Evolutionary conservation across 805 yeast genomes (phyloP).

Genomic region (Candida montana): DNA sequence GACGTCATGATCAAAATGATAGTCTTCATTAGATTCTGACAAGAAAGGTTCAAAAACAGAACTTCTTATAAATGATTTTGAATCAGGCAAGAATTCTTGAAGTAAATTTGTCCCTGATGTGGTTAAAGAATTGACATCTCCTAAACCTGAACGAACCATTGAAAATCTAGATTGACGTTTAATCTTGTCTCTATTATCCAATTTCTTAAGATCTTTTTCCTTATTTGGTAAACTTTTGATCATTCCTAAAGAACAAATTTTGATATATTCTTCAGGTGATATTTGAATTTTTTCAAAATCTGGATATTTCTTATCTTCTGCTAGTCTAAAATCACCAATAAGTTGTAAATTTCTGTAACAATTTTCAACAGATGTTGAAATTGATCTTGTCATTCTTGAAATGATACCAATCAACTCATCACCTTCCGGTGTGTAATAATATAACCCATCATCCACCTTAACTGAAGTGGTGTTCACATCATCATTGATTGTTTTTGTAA

Average conservation of each 20-base stretch:
- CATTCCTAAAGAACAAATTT: slow-evolving; percentile 55
- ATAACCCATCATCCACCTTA: slow-evolving; percentile 26
- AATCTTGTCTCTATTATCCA: slow-evolving; percentile 16
- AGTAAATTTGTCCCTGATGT: slow-evolving; percentile 29
- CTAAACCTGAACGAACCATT: slow-evolving; percentile 27
- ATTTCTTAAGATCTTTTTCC: slow-evolving; percentile 21
- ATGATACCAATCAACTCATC: slow-evolving; percentile 55
- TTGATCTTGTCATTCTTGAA: slow-evolving; percentile 53
- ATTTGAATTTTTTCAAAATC: slow-evolving; percentile 55
- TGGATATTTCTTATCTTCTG: slow-evolving; percentile 57
- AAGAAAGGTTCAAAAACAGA: slow-evolving; percentile 33
- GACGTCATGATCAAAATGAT: slow-evolving; percentile 13
- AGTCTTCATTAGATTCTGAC: slow-evolving; percentile 22
- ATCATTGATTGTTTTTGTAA: slow-evolving; percentile 47
- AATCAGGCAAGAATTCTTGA: slow-evolving; percentile 31
- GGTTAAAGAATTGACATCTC: slow-evolving; percentile 17
- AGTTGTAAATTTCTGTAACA: slow-evolving; percentile 47
- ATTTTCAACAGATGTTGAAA: slow-evolving; percentile 42
- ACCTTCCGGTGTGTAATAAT: slow-evolving; percentile 63
- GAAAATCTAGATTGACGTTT: slow-evolving; percentile 31
- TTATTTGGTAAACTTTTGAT: slow-evolving; percentile 35
- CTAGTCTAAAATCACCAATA: slow-evolving; percentile 63
- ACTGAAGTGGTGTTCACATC: slow-evolving; percentile 14
- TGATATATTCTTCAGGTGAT: slow-evolving; percentile 55
- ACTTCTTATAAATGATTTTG: slow-evolving; percentile 30